Evolutionary conservation across 805 yeast species (phyloP), one percentile per base, ranked within the genome.

Genomic region (Zygosaccharomyces lentus): DNA sequence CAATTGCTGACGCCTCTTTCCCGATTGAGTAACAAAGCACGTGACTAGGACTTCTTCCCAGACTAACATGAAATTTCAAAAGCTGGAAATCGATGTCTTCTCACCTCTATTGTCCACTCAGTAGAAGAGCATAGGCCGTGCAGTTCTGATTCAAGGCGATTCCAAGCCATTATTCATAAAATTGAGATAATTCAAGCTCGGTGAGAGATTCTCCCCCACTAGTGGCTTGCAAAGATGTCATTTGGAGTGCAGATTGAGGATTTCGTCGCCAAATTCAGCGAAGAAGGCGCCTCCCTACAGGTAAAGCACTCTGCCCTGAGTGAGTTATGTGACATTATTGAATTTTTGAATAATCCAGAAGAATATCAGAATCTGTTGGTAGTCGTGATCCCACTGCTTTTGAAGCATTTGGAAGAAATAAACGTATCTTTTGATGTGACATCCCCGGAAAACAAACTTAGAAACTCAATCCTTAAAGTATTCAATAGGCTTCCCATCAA

Each of bases 301-400:
- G 69, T 77, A 9, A 81, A 81, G 54, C 84, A 85, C 51, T 72
- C 89, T 0, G 77, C 81, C 6, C 76, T 88, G 34, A 80, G 89
- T 4, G 97, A 91, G 64, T 71, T 91, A 37, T 77, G 93, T 49
- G 98, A 91, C 65, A 78, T 88, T 64, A 75, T 89, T 34, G 98
- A 91, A 61, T 77, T 88, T 2, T 84, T 86, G 65, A 84, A 84
- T 51, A 84, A 87, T 8, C 78, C 88, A 4, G 80, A 80, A 17
- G 97, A 90, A 55, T 88, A 89, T 64, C 89, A 84, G 49, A 75
- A 78, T 57, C 88, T 89, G 58, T 70, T 90, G 37, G 72, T 79
- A 47, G 77, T 75, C 51, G 65, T 88, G 55, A 66, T 90, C 41
- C 96, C 96, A 1, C 75, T 82, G 10, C 78, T 89, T 53, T 65